Conservation (phyloP, 73 alveolate genomes). For the Durusdinium trenchii region DNA sequence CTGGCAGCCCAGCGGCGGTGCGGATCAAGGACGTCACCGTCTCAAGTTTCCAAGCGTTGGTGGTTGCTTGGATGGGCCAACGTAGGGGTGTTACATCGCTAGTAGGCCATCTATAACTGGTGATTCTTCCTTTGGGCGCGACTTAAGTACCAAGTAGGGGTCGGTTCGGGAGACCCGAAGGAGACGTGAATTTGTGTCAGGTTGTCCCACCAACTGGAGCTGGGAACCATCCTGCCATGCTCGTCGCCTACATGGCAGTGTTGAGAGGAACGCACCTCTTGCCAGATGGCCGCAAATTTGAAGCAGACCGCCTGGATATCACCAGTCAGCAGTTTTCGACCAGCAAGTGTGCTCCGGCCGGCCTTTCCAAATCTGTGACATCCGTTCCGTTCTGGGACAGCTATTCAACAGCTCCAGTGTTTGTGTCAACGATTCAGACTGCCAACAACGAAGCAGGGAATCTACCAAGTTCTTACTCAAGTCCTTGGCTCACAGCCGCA, state of each 20-base stretch:
- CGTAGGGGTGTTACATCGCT: too few relatives aligned
- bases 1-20: neutral
- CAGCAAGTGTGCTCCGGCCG: neutral
- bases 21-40: neutral
- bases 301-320: constrained; percentile 52
- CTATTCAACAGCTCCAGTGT: neutral
- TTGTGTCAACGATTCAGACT: constrained; percentile 18
- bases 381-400: neutral
- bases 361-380: neutral
- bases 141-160: too few relatives aligned
- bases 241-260: constrained; percentile 34
- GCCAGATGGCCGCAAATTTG: constrained; percentile 72
- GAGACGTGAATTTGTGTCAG: too few relatives aligned
- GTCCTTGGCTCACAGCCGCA: neutral
- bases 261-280: neutral
- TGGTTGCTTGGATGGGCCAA: too few relatives aligned
- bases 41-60: constrained; percentile 38
- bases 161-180: too few relatives aligned
- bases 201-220: too few relatives aligned
- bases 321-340: neutral
- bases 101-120: too few relatives aligned
- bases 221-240: neutral
- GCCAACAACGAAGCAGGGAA: constrained; percentile 69
- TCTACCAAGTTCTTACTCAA: neutral
- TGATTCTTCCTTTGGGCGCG: too few relatives aligned